These are phyloP conservation scores for Apostasia ramifera DNA, from an alignment of 106 monocot species.

Conservation along the genomic window DNA sequence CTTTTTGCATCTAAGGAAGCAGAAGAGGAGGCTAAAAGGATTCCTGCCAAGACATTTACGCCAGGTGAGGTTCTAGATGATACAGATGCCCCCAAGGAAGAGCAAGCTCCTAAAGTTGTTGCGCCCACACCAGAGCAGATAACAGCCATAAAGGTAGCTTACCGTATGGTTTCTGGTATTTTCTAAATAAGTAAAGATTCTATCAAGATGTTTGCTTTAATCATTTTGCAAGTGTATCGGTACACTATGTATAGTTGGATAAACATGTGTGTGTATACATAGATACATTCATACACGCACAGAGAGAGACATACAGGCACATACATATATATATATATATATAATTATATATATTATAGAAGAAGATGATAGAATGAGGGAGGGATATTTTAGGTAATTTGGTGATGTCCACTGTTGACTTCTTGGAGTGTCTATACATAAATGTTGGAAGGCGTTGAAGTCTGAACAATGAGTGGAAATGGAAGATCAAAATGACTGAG, in stretches of 20 bases:
- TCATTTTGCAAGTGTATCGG: background rate
- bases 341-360: background rate
- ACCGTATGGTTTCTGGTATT: background rate
- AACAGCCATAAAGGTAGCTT: conserved; percentile 90
- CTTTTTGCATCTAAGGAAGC: conserved; percentile 88
- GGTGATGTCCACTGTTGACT: too few species aligned
- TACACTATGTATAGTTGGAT: background rate
- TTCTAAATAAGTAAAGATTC: background rate
- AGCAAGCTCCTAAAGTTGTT: conserved; percentile 54
- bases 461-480: too few species aligned
- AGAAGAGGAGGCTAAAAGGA: conserved; percentile 77
- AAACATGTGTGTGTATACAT: background rate
- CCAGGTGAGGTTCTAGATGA: conserved; percentile 44
- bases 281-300: background rate
- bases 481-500: too few species aligned
- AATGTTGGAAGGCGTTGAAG: background rate
- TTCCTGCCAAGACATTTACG: conserved; percentile 71
- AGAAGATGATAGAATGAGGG: too few species aligned
- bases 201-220: background rate
- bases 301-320: background rate
- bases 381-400: too few species aligned
- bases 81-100: conserved; percentile 35
- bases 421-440: background rate
- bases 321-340: background rate
- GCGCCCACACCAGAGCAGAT: conserved; percentile 96